Evolutionary conservation across 2,329 filamentous ascomycete species (phyloP).

Genomic region (Trichoderma endophyticum): DNA sequence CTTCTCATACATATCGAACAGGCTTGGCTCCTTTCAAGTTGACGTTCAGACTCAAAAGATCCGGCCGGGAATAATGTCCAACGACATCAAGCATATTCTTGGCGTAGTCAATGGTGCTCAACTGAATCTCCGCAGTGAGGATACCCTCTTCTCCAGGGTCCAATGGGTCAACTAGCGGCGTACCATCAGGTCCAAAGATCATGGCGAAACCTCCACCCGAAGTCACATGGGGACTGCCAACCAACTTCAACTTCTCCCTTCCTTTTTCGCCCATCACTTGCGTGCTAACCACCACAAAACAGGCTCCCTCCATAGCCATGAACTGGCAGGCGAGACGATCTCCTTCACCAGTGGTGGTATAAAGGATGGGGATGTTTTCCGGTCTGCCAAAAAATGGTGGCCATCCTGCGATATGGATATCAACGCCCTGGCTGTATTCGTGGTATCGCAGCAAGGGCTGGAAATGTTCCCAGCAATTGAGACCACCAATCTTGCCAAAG

Average conservation of each 20-base stretch:
- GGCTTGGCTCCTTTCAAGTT: constrained; percentile 21
- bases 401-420: not conserved
- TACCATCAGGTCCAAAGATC: constrained; percentile 51
- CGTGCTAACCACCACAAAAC: not conserved
- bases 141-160: constrained; percentile 43
- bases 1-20: not conserved
- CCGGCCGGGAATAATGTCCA: constrained; percentile 33
- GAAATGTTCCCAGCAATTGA: constrained; percentile 54
- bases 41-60: constrained; percentile 37
- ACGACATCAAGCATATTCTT: constrained; percentile 37
- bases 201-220: constrained; percentile 47
- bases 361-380: not conserved
- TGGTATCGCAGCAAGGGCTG: constrained; percentile 11
- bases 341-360: not conserved
- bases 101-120: constrained; percentile 37
- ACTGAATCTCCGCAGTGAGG: constrained; percentile 46
- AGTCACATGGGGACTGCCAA: not conserved
- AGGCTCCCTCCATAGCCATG: not conserved
- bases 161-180: constrained; percentile 40
- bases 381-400: not conserved
- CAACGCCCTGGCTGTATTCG: not conserved
- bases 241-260: not conserved
- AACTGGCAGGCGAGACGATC: not conserved
- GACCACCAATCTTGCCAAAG: constrained; percentile 48
- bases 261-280: not conserved